Base-by-base conservation (phyloP, 1,284 basidiomycete genomes). In the Puccinia hordei region DNA sequence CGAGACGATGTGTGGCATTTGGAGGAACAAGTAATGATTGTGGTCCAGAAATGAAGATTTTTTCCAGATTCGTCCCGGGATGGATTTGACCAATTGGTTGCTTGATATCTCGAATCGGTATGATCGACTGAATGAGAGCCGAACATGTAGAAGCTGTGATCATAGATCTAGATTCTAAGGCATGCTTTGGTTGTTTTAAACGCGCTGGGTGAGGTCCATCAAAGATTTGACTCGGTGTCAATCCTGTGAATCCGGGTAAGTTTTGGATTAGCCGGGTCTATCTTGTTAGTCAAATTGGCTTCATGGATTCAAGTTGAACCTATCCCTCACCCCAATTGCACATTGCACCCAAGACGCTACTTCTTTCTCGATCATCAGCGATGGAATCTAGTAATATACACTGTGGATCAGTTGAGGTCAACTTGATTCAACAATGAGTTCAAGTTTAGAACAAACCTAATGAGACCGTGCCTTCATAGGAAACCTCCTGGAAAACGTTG, bases 401-500 rank as follows among this genome's bases (percentile, higher is more conserved):
- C 46, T 17, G 81, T 2, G 49, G 81, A 81, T 41, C n/a, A 53
- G 19, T 15, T 35, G 51, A 59, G 38, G 35, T 55, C 15, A 38
- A 63, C 71, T 33, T 12, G 24, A 22, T 53, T 41, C 33, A 6
- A 44, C 41, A 17, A 24, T 44, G 44, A 82, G 98, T 93, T 0
- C 92, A 91, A 2, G 33, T 44, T 24, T n/a, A 57, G 83, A 1
- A 85, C 78, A 61, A 84, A 79, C 83, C n/a, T 84, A 82, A 12
- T 72, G 82, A 65, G 82, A 79, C 77, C 30, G 66, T 71, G 30
- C 77, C 94, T 83, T 96, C 94, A 84, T 98, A 98, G 46, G 94
- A 96, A 59, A 98, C 87, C 0, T 95, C 95, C 86, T 98, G 95
- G 87, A 94, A 98, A 19, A 92, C 92, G 83, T 98, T 98, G 82